phyloP scores from a whole-genome alignment of 2,329 filamentous ascomycete genomes.

The Sporothrix inflata region DNA sequence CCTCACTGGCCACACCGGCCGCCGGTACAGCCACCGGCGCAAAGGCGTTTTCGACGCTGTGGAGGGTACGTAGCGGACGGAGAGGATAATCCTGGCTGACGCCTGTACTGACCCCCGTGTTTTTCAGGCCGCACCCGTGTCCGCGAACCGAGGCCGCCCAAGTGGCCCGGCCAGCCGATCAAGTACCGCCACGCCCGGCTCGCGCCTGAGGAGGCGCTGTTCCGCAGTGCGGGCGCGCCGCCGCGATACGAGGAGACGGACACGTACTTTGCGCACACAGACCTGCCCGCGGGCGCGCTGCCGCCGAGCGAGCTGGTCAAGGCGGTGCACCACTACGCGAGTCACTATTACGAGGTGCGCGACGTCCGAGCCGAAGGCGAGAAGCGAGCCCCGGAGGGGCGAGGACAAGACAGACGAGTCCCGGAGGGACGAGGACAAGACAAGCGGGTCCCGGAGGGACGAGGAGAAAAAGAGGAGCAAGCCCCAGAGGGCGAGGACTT shows the following conservation, averaged over 20 bases:
- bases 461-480: not conserved
- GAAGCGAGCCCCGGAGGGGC: not conserved
- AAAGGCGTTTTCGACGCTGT: constrained; percentile 74
- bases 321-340: constrained; percentile 68
- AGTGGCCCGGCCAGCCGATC: constrained; percentile 9
- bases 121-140: constrained; percentile 41
- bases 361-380: not conserved
- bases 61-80: constrained; percentile 53
- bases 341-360: constrained; percentile 63
- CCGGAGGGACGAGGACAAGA: constrained; percentile 32
- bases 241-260: constrained; percentile 71
- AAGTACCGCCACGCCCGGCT: constrained; percentile 45
- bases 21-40: constrained; percentile 35
- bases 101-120: not conserved
- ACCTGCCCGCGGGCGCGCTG: constrained; percentile 53
- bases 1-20: not conserved
- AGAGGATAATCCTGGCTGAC: not conserved
- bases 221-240: constrained; percentile 66
- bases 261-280: constrained; percentile 68
- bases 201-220: constrained; percentile 72
- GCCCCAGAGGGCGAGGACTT: constrained; percentile 9
- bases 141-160: constrained; percentile 15
- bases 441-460: not conserved
- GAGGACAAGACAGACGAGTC: constrained; percentile 32
- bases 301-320: constrained; percentile 72